Evolutionary conservation across 208 protist genomes (phyloP), one percentile per base, ranked within the genome.

Genomic region (Acanthamoeba triangularis): DNA sequence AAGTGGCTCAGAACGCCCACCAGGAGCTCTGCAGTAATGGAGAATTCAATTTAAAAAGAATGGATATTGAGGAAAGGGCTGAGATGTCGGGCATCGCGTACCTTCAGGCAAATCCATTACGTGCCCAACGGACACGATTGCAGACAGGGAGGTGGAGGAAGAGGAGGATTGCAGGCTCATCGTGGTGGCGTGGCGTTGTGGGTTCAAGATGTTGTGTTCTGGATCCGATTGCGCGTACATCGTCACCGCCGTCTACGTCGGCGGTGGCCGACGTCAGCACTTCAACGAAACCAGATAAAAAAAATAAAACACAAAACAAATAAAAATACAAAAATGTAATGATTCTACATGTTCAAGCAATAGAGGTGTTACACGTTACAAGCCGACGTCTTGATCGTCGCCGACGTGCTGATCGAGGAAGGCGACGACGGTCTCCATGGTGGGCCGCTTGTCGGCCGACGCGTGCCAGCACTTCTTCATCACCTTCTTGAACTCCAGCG

Each of bases 381-480:
- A 14, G 18, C 52, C 52, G 52, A 56, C 18, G 52, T 56, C 52
- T 20, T 18, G 52, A 0, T 67, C 61, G 61, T 67, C 61, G 61
- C 61, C 61, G 25, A 67, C 61, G 3, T 67, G 61, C 8, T 25
- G 25, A 13, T 67, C 61, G 23, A 67, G 25, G 61, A 67, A 67
- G 23, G 61, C 61, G 16, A 67, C 61, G 16, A 67, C 25, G 61
- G 61, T 30, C 61, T 67, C 61, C 61, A 67, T 67, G 25, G 23
- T 67, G 16, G 61, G 61, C 61, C 61, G 18, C 61, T 67, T 67
- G 25, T 67, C 61, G 18, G 61, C 25, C 23, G 16, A 5, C 8
- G 61, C 61, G 61, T 67, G 61, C 61, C 61, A 67, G 61, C 61
- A 67, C 61, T 67, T 67, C 61, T 67, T 67, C 61, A 67, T 67